phyloP scores from a whole-genome alignment of 257 asterid species.

The Ilex aquifolium region DNA sequence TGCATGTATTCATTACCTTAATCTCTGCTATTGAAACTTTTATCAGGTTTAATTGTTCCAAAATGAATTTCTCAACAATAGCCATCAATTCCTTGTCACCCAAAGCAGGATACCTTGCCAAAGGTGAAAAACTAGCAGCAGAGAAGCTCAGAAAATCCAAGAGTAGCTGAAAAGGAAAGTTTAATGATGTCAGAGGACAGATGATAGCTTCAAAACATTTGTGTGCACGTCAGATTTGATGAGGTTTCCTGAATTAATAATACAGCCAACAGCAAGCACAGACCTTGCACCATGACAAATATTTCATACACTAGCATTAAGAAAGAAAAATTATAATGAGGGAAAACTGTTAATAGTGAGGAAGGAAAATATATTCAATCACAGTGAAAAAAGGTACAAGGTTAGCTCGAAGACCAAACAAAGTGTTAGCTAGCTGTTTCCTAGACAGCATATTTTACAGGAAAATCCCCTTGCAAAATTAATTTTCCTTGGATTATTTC shows the following conservation, averaged over 20 bases:
- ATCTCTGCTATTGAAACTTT: constrained; percentile 62
- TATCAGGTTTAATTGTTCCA: constrained; percentile 59
- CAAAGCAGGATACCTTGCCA: constrained; percentile 55
- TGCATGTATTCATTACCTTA: constrained; percentile 39
- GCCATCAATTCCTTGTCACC: constrained; percentile 41
- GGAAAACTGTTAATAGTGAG: no score
- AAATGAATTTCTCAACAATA: constrained; percentile 57
- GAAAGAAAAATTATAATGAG: no score
- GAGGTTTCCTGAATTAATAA: neutral
- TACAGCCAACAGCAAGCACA: neutral
- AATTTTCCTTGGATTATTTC: no score
- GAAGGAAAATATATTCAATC: no score
- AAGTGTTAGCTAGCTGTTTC: no score
- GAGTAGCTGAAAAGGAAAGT: constrained; percentile 55
- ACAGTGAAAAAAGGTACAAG: no score
- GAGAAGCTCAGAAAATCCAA: constrained; percentile 75
- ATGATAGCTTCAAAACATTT: constrained; percentile 1
- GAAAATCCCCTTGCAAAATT: no score
- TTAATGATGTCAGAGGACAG: constrained; percentile 20
- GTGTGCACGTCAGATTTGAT: neutral
- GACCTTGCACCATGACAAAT: no score
- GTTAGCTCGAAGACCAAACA: no score
- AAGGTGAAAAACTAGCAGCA: constrained; percentile 57
- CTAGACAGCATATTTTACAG: no score
- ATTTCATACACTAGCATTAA: no score